phyloP scores from a whole-genome alignment of 108 stramenopile species.

The Pseudonitzschia multistriata region DNA sequence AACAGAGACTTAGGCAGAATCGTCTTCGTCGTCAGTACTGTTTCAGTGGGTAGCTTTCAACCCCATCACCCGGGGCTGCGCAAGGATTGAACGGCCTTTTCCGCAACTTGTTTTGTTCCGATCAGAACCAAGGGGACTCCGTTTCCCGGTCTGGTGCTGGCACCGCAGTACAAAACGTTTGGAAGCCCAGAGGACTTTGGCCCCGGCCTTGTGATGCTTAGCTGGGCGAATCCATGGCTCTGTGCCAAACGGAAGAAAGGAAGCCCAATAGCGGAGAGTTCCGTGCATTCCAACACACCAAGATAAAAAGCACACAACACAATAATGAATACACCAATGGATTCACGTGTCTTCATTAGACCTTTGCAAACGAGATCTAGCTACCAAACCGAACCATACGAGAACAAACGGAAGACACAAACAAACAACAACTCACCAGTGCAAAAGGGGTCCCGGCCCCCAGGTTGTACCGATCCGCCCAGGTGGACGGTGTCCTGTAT shows the following conservation, averaged over 20 bases:
- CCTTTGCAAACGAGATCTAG: too few species aligned
- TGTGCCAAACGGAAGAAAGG: conserved; percentile 5
- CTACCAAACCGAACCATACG: too few species aligned
- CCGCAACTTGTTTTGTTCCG: conserved; percentile 66
- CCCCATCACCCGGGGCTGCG: too few species aligned
- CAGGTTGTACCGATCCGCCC: conserved; percentile 73
- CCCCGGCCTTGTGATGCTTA: conserved; percentile 65
- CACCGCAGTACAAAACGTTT: conserved; percentile 83
- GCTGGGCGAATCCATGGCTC: conserved; percentile 77
- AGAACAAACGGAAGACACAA: too few species aligned
- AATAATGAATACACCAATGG: too few species aligned
- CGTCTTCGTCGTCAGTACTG: too few species aligned
- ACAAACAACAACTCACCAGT: too few species aligned
- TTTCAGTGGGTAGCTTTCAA: too few species aligned
- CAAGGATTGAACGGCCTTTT: conserved; percentile 30
- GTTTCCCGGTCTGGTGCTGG: conserved; percentile 88
- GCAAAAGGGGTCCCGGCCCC: conserved; percentile 81
- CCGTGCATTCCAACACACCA: neutral
- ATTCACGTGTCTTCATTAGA: too few species aligned
- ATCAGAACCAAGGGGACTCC: conserved; percentile 90
- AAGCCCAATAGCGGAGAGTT: neutral
- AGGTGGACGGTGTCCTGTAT: conserved; percentile 71
- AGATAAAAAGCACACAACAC: too few species aligned
- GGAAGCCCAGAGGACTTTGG: conserved; percentile 31
- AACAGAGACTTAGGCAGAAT: too few species aligned